A percentile compares a stretch with the other conserved stretches of the same genome.
phyloP scores from a whole-genome alignment of 768 basidiomycete genomes.

The Dendrothele bispora region DNA sequence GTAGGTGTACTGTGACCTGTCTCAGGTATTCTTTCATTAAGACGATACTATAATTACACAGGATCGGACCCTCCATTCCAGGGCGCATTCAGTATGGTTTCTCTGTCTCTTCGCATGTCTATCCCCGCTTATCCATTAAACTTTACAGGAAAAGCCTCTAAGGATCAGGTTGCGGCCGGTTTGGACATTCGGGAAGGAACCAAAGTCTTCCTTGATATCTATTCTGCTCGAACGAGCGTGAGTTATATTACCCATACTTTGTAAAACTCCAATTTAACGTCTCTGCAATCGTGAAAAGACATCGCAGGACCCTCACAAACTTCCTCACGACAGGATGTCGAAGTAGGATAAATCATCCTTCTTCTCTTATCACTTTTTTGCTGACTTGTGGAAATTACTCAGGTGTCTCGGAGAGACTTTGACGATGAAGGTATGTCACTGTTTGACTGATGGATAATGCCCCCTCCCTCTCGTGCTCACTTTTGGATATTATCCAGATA shows the following conservation, averaged over 20 bases:
- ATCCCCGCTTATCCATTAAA: neutral
- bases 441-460: neutral
- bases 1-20: conserved; percentile 39
- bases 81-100: conserved; percentile 60
- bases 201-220: conserved; percentile 63
- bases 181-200: conserved; percentile 46
- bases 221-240: conserved; percentile 57
- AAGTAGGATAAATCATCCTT: conserved; percentile 17
- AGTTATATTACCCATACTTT: conserved; percentile 20
- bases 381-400: conserved; percentile 4
- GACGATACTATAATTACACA: conserved; percentile 22
- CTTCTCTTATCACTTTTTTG: neutral
- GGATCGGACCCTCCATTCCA: conserved; percentile 74
- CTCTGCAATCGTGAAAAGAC: conserved; percentile 9
- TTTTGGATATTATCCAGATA: conserved; percentile 32
- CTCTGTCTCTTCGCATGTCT: neutral
- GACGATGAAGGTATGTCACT: conserved; percentile 46
- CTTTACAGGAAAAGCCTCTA: conserved; percentile 43
- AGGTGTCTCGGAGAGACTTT: conserved; percentile 50
- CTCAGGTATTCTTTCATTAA: conserved; percentile 5
- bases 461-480: neutral
- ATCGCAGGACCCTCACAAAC: neutral
- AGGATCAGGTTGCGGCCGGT: conserved; percentile 43
- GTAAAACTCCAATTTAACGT: neutral
- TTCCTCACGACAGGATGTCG: conserved; percentile 1